Evolutionary conservation across 2,329 filamentous ascomycete species (phyloP), one percentile per base, ranked within the genome.

Genomic region (Penicillium carneum): DNA sequence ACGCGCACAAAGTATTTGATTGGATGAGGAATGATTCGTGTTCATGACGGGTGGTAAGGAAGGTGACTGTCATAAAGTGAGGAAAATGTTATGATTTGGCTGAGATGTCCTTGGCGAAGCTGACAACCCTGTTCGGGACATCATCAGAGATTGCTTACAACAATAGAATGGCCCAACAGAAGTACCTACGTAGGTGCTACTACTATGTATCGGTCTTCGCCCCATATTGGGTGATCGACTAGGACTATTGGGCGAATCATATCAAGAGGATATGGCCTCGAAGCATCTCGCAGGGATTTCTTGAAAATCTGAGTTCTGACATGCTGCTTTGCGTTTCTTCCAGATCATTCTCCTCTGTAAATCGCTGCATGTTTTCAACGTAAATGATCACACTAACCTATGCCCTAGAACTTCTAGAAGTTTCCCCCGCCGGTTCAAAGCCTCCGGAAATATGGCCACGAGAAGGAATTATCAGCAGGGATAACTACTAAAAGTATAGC

Each of bases 281-380:
- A 42, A 20, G 20, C 12, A n/a, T 20, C 20, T 16, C 5, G 20
- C 18, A 36, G 16, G 18, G 20, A 26, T 20, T 45, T 45, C n/a
- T 43, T 18, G 16, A n/a, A 8, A 23, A 53, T 43, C 31, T 29
- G n/a, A 54, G 51, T 34, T 36, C 51, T 54, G 51, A 46, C 34
- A 18, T 14, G 4, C 29, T 20, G 34, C n/a, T 18, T n/a, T 34
- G 6, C 12, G 31, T 26, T 41, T 10, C n/a, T 50, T 41, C 36
- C 23, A 41, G 20, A 29, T 20, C n/a, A 52, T 41, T 41, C 8
- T 18, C 12, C 46, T 36, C 9, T 23, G 7, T 16, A 16, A 10
- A 49, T 36, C 2, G 8, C 31, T n/a, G 9, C 18, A 16, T 23
- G 8, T 48, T 48, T 23, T 34, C 3, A 5, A 14, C 6, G 34